A percentile compares a stretch with the other conserved stretches of the same genome.
These are phyloP conservation scores for Kwoniella newhampshirensis DNA, from an alignment of 768 basidiomycete genomes.

Conservation along the genomic window DNA sequence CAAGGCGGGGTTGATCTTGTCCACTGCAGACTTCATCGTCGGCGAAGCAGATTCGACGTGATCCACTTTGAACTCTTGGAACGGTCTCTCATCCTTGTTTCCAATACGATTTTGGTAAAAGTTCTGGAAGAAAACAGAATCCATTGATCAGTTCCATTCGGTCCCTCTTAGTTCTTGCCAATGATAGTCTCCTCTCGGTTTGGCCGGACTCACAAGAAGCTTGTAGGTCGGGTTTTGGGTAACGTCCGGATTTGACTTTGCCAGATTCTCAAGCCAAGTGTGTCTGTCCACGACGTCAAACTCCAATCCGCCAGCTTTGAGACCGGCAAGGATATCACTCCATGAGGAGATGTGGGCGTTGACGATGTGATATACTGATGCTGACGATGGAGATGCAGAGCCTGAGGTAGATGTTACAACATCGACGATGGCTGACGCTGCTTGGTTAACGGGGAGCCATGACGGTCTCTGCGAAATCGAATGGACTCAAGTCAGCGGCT, in stretches of 20 bases:
- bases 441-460: slow-evolving; percentile 62
- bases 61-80: slow-evolving; percentile 54
- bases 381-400: slow-evolving; percentile 13
- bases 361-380: slow-evolving; percentile 55
- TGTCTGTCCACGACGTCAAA: slow-evolving; percentile 55
- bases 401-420: slow-evolving; percentile 47
- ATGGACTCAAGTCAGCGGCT: slow-evolving; percentile 17
- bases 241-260: slow-evolving; percentile 54
- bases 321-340: slow-evolving; percentile 55
- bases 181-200: too few species aligned
- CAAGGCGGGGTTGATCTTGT: slow-evolving; percentile 51
- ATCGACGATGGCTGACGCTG: slow-evolving; percentile 59
- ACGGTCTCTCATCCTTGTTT: slow-evolving; percentile 48
- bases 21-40: slow-evolving; percentile 47
- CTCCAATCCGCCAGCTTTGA: slow-evolving; percentile 54
- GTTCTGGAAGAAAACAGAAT: slow-evolving; percentile 29
- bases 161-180: neutral
- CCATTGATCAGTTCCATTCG: neutral
- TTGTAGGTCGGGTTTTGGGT: slow-evolving; percentile 57
- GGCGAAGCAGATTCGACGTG: slow-evolving; percentile 52
- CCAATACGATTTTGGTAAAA: slow-evolving; percentile 53
- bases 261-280: slow-evolving; percentile 56
- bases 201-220: slow-evolving; percentile 53
- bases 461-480: slow-evolving; percentile 48
- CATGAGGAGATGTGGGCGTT: slow-evolving; percentile 54